phyloP scores from a whole-genome alignment of 177 flowering plant genomes.

The Telopea speciosissima region DNA sequence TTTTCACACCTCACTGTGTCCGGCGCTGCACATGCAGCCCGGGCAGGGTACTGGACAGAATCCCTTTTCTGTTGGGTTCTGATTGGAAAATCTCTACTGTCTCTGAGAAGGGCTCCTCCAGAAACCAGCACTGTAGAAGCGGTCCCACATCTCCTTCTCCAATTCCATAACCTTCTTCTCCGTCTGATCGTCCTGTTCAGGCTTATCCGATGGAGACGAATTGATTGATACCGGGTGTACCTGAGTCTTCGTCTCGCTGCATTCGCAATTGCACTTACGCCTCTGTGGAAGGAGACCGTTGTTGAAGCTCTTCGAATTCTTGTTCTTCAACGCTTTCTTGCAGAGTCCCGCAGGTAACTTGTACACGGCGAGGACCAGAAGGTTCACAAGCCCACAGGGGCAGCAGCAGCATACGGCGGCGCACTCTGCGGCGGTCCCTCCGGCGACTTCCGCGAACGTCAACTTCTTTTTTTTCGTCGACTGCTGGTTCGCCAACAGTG shows the following conservation, averaged over 20 bases:
- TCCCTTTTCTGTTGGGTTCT: too few relatives aligned
- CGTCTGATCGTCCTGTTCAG: not conserved
- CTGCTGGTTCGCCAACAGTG: too few relatives aligned
- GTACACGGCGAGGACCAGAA: conserved; percentile 47
- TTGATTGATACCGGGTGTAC: conserved; percentile 19
- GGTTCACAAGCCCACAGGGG: conserved; percentile 47
- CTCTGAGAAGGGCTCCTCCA: conserved; percentile 30
- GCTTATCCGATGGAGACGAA: not conserved
- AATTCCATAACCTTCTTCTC: not conserved
- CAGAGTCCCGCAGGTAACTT: conserved; percentile 63
- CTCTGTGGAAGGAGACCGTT: conserved; percentile 19
- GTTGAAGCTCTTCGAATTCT: conserved; percentile 17
- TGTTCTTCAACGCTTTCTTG: conserved; percentile 34
- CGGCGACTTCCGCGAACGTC: conserved; percentile 48
- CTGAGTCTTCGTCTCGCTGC: conserved; percentile 19
- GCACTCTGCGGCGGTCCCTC: conserved; percentile 63
- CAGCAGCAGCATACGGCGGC: conserved; percentile 71
- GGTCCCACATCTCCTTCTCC: conserved; percentile 40
- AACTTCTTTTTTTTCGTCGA: too few relatives aligned
- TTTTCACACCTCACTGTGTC: too few relatives aligned
- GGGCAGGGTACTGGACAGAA: too few relatives aligned
- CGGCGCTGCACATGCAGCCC: too few relatives aligned
- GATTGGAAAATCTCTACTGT: not conserved
- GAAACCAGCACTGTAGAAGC: conserved; percentile 29
- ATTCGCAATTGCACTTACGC: conserved; percentile 24